A percentile compares a stretch with the other conserved stretches of the same genome.
phyloP scores from a whole-genome alignment of 768 basidiomycete species.

The Chalciporus chontae region DNA sequence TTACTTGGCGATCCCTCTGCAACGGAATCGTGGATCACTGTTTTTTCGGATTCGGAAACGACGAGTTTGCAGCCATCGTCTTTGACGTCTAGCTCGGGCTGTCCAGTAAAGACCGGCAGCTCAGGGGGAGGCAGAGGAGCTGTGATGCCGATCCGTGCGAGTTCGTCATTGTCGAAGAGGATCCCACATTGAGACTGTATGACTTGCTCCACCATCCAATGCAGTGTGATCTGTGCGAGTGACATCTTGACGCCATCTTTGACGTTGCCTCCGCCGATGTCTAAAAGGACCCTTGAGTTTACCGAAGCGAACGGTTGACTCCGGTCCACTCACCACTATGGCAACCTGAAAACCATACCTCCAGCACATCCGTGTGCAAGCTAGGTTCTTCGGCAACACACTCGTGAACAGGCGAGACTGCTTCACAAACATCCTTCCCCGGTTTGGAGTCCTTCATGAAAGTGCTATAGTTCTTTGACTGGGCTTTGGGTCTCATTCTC shows the following conservation, averaged over 20 bases:
- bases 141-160: slow-evolving; percentile 42
- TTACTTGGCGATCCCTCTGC: background rate
- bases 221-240: slow-evolving; percentile 60
- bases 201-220: slow-evolving; percentile 78
- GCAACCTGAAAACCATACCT: slow-evolving; percentile 80
- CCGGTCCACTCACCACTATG: slow-evolving; percentile 52
- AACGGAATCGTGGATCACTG: background rate
- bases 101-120: background rate
- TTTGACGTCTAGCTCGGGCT: background rate
- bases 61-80: background rate
- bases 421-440: background rate
- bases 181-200: slow-evolving; percentile 56
- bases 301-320: background rate
- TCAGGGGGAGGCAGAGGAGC: slow-evolving; percentile 1
- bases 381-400: slow-evolving; percentile 1
- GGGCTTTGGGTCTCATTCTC: background rate
- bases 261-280: slow-evolving; percentile 67
- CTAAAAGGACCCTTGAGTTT: slow-evolving; percentile 30
- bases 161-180: slow-evolving; percentile 48
- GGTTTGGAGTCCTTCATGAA: background rate
- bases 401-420: background rate
- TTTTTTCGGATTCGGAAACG: background rate
- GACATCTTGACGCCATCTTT: slow-evolving; percentile 36
- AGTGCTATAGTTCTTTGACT: background rate
- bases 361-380: slow-evolving; percentile 50